A percentile compares a stretch with the other conserved stretches of the same genome.
Conservation (phyloP, 208 protist species). For the Leishmania tropica region DNA sequence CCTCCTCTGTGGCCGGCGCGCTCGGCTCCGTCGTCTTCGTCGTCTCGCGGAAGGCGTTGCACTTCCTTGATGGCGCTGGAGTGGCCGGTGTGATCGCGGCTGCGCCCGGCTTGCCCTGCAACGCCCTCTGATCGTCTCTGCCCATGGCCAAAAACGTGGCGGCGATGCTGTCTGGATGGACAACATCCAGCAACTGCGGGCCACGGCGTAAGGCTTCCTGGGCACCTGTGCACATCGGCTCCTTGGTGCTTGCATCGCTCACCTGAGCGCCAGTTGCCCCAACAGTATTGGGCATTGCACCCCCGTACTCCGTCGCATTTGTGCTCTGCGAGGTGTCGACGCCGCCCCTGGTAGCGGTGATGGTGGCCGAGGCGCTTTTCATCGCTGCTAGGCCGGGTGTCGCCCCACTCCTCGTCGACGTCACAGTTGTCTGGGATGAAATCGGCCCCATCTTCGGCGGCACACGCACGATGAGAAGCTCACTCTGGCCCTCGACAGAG, state of each 20-base stretch:
- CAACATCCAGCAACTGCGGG: conserved; percentile 2
- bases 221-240: not conserved
- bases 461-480: conserved; percentile 23
- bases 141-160: conserved; percentile 18
- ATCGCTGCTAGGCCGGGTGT: not conserved
- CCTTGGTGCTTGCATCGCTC: not conserved
- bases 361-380: not conserved
- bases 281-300: not conserved
- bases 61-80: not conserved
- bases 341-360: not conserved
- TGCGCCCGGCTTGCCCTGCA: conserved; percentile 5
- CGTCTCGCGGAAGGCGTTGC: conserved; percentile 6
- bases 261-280: not conserved
- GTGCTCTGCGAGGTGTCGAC: not conserved
- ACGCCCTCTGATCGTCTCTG: conserved; percentile 6
- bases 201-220: not conserved
- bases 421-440: not conserved
- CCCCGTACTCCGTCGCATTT: not conserved
- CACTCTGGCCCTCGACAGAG: conserved; percentile 35
- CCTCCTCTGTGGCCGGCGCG: not conserved
- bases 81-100: conserved; percentile 1
- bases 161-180: conserved; percentile 8
- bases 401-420: not conserved
- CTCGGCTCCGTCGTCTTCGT: not conserved
- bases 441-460: not conserved